Conservation (phyloP, 1,284 basidiomycete species). For the Ceratobasidium sp. region DNA sequence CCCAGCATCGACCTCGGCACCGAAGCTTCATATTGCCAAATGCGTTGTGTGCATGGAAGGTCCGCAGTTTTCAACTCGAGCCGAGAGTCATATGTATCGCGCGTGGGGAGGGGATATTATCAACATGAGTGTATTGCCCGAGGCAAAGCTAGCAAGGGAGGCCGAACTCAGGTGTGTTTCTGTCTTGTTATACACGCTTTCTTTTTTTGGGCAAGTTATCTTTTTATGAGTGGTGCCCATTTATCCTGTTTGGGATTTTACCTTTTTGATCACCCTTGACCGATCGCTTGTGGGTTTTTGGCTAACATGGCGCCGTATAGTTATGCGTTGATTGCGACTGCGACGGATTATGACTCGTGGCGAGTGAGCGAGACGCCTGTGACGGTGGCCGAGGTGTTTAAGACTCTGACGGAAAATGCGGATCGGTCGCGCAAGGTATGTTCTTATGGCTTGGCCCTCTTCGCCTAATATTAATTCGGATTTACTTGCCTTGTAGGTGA, state of each 20-base stretch:
- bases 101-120: conserved; percentile 93
- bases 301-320: conserved; percentile 52
- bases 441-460: not conserved
- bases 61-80: conserved; percentile 91
- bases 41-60: conserved; percentile 98
- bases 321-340: conserved; percentile 89
- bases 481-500: no score
- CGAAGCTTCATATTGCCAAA: conserved; percentile 76
- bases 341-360: conserved; percentile 93
- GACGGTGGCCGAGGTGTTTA: conserved; percentile 88
- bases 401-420: conserved; percentile 86
- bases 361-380: conserved; percentile 80
- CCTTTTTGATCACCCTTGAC: not conserved
- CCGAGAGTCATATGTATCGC: conserved; percentile 95
- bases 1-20: conserved; percentile 1
- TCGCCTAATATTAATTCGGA: no score
- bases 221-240: not conserved
- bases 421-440: conserved; percentile 77
- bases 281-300: not conserved
- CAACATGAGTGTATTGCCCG: conserved; percentile 95
- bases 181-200: not conserved
- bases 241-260: not conserved
- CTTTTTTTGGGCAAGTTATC: not conserved
- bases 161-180: conserved; percentile 83
- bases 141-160: conserved; percentile 94